A percentile compares a stretch with the other conserved stretches of the same genome.
phyloP scores from a whole-genome alignment of 1,284 basidiomycete genomes.

The Caloboletus firmus region DNA sequence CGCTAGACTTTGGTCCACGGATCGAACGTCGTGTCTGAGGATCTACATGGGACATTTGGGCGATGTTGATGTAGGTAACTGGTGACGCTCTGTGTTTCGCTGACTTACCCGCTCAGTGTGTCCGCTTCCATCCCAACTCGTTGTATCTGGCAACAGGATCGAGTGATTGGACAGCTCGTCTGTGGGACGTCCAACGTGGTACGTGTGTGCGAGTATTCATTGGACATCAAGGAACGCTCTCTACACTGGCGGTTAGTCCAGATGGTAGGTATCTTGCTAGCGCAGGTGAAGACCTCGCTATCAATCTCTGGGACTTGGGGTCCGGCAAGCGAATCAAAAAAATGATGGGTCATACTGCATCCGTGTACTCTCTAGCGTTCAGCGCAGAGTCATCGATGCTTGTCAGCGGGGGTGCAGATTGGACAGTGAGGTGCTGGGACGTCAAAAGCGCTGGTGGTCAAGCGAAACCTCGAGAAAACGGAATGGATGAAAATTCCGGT shows the following conservation, averaged over 20 bases:
- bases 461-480: conserved; percentile 56
- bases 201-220: conserved; percentile 93
- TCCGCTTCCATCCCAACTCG: conserved; percentile 97
- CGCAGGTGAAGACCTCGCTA: conserved; percentile 89
- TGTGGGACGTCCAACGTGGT: conserved; percentile 99
- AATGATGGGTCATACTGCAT: conserved; percentile 91
- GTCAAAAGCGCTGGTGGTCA: conserved; percentile 79
- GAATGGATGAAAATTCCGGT: conserved; percentile 36
- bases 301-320: conserved; percentile 96
- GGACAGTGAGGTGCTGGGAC: conserved; percentile 97
- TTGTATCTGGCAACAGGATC: conserved; percentile 97
- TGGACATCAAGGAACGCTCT: conserved; percentile 91
- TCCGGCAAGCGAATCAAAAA: conserved; percentile 93
- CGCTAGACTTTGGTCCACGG: conserved; percentile 95
- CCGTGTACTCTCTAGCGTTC: conserved; percentile 89
- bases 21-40: conserved; percentile 82
- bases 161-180: conserved; percentile 90
- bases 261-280: conserved; percentile 94
- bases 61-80: conserved; percentile 87
- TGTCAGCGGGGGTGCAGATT: conserved; percentile 88
- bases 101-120: conserved; percentile 59
- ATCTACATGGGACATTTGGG: conserved; percentile 96
- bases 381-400: conserved; percentile 89
- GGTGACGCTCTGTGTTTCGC: conserved; percentile 3
- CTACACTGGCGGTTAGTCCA: conserved; percentile 86